Percentiles rank a stretch among this genome's conserved stretches.
Conservation (phyloP, 2,329 filamentous ascomycete species). For the Venturia pyrina region DNA sequence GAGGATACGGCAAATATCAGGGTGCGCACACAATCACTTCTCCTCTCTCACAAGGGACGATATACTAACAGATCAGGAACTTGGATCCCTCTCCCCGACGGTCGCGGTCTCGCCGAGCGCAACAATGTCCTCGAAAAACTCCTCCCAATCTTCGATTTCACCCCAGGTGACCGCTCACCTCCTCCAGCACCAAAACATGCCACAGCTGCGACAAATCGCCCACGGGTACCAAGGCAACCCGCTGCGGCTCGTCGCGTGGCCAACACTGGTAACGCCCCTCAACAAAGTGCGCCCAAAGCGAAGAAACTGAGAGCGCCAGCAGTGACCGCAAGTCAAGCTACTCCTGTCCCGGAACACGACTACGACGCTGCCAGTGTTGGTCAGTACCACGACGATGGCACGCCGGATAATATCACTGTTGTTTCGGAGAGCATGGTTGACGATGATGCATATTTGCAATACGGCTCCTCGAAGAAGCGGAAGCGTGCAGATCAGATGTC, state of each 20-base stretch:
- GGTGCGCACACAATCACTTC: constrained; percentile 39
- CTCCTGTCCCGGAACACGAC: neutral
- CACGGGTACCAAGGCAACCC: constrained; percentile 62
- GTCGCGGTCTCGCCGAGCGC: constrained; percentile 70
- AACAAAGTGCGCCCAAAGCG: neutral
- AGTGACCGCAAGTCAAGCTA: constrained; percentile 6
- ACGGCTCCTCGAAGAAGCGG: constrained; percentile 55
- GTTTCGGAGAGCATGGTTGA: constrained; percentile 77
- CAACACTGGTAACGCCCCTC: constrained; percentile 12
- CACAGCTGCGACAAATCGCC: constrained; percentile 58
- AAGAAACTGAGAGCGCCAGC: constrained; percentile 2
- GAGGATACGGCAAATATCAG: constrained; percentile 97
- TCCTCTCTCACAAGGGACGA: neutral
- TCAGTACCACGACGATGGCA: constrained; percentile 61
- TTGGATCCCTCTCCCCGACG: constrained; percentile 84
- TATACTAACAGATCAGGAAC: constrained; percentile 53
- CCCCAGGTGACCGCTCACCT: constrained; percentile 74
- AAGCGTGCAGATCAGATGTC: constrained; percentile 60
- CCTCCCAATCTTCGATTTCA: constrained; percentile 79
- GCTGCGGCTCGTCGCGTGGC: constrained; percentile 38
- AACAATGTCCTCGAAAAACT: constrained; percentile 81
- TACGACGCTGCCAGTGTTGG: constrained; percentile 47
- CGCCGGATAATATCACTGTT: constrained; percentile 71
- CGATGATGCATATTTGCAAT: constrained; percentile 71
- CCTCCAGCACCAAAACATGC: constrained; percentile 90